Conservation (phyloP, 371 early-diverging fungal genomes). For the Mucor sp. region DNA sequence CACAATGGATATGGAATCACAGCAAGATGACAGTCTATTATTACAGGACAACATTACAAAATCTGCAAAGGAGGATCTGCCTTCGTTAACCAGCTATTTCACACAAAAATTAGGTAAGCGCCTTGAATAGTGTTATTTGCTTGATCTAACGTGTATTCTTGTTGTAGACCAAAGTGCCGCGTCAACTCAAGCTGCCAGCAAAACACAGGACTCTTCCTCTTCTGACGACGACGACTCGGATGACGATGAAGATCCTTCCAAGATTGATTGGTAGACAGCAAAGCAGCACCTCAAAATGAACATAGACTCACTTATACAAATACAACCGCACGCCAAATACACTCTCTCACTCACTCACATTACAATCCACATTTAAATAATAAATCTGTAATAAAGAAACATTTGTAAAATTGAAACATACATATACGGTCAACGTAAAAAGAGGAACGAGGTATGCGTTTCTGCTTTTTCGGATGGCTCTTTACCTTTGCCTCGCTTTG, state of each 20-base stretch:
- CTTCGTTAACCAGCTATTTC: constrained; percentile 21
- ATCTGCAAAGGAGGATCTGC: constrained; percentile 17
- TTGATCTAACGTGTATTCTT: not conserved
- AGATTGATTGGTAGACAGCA: constrained; percentile 41
- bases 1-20: not conserved
- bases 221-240: constrained; percentile 28
- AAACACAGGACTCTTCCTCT: constrained; percentile 28
- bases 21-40: not conserved
- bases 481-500: too few species aligned
- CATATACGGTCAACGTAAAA: too few species aligned
- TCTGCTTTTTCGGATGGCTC: too few species aligned
- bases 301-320: not conserved
- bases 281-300: not conserved
- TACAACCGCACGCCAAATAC: not conserved
- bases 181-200: constrained; percentile 5
- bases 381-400: not conserved
- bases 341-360: not conserved
- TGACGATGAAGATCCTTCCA: constrained; percentile 42
- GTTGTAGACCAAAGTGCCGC: constrained; percentile 1
- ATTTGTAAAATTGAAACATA: not conserved
- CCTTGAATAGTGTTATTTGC: not conserved
- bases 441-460: too few species aligned
- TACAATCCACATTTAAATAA: not conserved
- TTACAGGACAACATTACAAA: constrained; percentile 9
- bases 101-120: constrained; percentile 19